These are phyloP conservation scores for Verticillium nubilum DNA, from an alignment of 2,329 filamentous ascomycete genomes.

Conservation along the genomic window DNA sequence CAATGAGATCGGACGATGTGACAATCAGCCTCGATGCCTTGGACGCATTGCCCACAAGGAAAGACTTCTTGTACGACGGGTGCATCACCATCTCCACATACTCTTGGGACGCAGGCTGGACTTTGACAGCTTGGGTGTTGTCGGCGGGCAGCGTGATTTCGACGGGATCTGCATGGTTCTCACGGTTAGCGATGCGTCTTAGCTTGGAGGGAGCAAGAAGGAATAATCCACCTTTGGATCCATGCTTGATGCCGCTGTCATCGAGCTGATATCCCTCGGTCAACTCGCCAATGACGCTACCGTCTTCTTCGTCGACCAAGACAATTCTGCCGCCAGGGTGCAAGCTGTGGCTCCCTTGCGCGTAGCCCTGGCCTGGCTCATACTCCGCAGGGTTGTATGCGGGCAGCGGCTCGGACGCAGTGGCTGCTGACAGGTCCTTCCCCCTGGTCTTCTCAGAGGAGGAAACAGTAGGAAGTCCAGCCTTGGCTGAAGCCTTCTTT, in stretches of 20 bases:
- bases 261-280: slow-evolving; percentile 78
- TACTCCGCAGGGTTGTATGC: slow-evolving; percentile 80
- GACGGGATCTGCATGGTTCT: slow-evolving; percentile 57
- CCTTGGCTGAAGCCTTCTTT: slow-evolving; percentile 26
- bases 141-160: slow-evolving; percentile 70
- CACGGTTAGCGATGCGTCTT: background rate
- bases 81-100: slow-evolving; percentile 76
- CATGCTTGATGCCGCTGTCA: slow-evolving; percentile 67
- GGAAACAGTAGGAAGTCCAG: slow-evolving; percentile 13
- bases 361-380: slow-evolving; percentile 74
- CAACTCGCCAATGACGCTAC: slow-evolving; percentile 89
- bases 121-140: slow-evolving; percentile 57
- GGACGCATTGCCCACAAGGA: slow-evolving; percentile 79
- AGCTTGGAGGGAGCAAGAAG: background rate
- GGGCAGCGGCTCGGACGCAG: slow-evolving; percentile 39
- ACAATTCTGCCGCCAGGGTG: slow-evolving; percentile 73
- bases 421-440: background rate
- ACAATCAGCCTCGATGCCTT: slow-evolving; percentile 89
- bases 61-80: slow-evolving; percentile 85
- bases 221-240: slow-evolving; percentile 73
- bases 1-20: slow-evolving; percentile 74
- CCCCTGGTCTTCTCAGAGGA: slow-evolving; percentile 21
- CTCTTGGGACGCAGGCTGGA: slow-evolving; percentile 61
- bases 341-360: slow-evolving; percentile 54
- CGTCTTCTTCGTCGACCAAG: slow-evolving; percentile 91